phyloP scores from a whole-genome alignment of 2,329 filamentous ascomycete genomes.

The Dactylellina drechsleri region DNA sequence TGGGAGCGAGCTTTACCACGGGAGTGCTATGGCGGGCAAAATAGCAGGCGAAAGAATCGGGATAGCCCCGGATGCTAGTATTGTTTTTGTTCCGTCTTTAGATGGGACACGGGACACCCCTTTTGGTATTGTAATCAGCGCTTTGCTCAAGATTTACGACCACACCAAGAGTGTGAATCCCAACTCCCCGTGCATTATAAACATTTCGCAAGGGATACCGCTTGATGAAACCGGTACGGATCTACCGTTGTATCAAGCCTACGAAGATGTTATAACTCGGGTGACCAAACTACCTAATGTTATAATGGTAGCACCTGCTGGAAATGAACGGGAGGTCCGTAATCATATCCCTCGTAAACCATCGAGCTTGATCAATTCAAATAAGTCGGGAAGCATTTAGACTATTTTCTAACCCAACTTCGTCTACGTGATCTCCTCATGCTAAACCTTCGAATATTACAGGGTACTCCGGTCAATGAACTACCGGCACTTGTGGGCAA shows the following conservation, averaged over 20 bases:
- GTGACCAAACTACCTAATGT: slow-evolving; percentile 9
- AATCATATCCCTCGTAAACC: too few species aligned
- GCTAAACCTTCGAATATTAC: not conserved
- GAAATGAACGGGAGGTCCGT: slow-evolving; percentile 1
- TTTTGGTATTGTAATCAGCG: not conserved
- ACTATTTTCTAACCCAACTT: too few species aligned
- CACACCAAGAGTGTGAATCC: slow-evolving; percentile 8
- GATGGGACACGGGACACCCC: not conserved
- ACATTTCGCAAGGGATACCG: not conserved
- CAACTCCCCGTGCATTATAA: slow-evolving; percentile 21
- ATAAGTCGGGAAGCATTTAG: too few species aligned
- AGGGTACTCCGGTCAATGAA: not conserved
- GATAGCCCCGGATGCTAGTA: slow-evolving; percentile 13
- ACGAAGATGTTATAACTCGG: not conserved
- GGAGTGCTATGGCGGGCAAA: slow-evolving; percentile 8
- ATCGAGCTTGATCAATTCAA: too few species aligned
- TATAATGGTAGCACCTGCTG: slow-evolving; percentile 1
- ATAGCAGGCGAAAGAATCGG: slow-evolving; percentile 10
- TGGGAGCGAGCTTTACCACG: not conserved
- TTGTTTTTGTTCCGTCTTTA: not conserved
- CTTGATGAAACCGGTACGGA: too few species aligned
- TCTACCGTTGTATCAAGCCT: too few species aligned
- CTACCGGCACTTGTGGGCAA: not conserved
- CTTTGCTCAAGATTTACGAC: slow-evolving; percentile 15
- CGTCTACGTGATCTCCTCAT: too few species aligned